Percentiles rank a stretch among this genome's conserved stretches.
These are phyloP conservation scores for Babesia bovis DNA, from an alignment of 169 alveolate species.

Conservation along the genomic window DNA sequence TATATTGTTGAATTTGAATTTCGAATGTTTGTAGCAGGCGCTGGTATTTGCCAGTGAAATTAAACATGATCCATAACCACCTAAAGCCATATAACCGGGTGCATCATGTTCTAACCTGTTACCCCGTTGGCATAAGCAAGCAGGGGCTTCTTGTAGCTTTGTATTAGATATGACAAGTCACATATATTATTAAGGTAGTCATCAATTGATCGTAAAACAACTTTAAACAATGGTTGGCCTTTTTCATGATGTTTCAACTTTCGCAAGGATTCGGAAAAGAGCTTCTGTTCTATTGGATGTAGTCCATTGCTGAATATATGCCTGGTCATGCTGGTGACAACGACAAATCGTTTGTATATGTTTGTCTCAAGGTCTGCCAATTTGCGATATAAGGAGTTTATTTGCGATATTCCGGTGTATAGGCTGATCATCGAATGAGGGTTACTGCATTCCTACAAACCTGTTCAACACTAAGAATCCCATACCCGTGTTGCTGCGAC, in stretches of 20 bases:
- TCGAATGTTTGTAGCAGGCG: constrained; percentile 71
- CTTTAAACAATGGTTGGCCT: constrained; percentile 15
- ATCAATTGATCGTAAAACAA: constrained; percentile 31
- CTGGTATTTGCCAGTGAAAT: constrained; percentile 67
- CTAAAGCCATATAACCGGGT: not conserved
- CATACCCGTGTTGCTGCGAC: constrained; percentile 59
- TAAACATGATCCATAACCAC: constrained; percentile 69
- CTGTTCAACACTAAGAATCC: constrained; percentile 64
- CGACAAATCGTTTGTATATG: constrained; percentile 70
- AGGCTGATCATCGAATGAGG: constrained; percentile 13
- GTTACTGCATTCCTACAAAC: not conserved
- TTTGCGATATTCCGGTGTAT: constrained; percentile 51
- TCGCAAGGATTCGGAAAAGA: constrained; percentile 67
- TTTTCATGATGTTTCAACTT: constrained; percentile 27
- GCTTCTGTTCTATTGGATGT: constrained; percentile 45
- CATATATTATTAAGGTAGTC: constrained; percentile 63
- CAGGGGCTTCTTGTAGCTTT: constrained; percentile 73
- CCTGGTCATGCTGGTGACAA: constrained; percentile 68
- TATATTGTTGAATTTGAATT: constrained; percentile 18
- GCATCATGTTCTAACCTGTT: constrained; percentile 33
- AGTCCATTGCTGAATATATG: constrained; percentile 53
- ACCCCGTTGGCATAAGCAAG: constrained; percentile 73
- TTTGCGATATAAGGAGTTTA: constrained; percentile 59
- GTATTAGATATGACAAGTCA: constrained; percentile 67
- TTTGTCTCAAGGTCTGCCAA: constrained; percentile 71